Base-by-base conservation (phyloP, 2,329 filamentous ascomycete genomes). In the Daldinia sp. region DNA sequence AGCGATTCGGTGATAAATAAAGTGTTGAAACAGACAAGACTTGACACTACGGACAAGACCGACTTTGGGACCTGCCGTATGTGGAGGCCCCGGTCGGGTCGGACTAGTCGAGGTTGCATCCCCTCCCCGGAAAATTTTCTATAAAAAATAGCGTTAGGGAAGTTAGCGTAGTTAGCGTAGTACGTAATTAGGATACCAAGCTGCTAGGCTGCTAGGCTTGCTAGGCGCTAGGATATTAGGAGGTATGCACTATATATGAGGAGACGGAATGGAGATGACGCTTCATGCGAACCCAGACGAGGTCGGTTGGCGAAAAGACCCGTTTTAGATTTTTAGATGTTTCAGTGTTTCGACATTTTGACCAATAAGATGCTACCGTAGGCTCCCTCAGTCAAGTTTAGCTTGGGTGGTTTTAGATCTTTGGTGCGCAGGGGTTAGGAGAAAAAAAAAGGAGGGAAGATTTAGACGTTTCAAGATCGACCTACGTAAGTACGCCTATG, bases 301-400 rank as follows among this genome's bases (percentile, higher is more conserved):
- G 58, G 50, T n/a, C 25, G 13, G 41, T 13, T 11, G 23, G 50
- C 34, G 57, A 48, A 19, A 32, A 48, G 41, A 27, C 21, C 41
- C 30, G 35, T 32, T 59, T 30, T 50, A 47, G 53, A 63, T 68
- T 32, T 59, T 30, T 50, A 47, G 53, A 63, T 68, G 65, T 68
- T 68, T 68, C 65, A 66, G 52, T 47, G 62, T 68, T 66, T 67
- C 64, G 25, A 67, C 21, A 9, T 51, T 39, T 11, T 19, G 34
- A 30, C 65, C 65, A 68, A 68, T 67, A 17, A 47, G 57, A 17
- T 23, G 21, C 8, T 19, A 6, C 10, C 30, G n/a, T 35, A 8
- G 64, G 64, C 54, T 67, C 58, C 64, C 61, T 67, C 58, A 66
- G 39, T 55, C 37, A 27, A 21, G 37, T 30, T 27, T n/a, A n/a